Conservation (phyloP, 352 stramenopile species). For the Peronospora belbahrii region DNA sequence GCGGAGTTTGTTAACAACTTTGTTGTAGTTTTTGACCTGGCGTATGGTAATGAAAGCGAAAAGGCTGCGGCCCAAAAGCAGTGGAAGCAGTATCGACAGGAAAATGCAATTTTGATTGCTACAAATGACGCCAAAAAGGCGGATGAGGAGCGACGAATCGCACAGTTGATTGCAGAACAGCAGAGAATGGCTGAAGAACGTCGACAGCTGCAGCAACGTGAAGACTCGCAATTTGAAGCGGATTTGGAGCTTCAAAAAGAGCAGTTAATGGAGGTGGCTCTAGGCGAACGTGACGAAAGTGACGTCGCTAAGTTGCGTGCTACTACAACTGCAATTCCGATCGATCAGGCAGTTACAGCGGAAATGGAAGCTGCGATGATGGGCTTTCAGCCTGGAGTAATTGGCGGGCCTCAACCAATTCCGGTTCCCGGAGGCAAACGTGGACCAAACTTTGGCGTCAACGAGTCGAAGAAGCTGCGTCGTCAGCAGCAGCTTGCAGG, state of each 20-base stretch:
- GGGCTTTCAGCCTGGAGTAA: conserved; percentile 70
- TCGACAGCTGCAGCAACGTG: conserved; percentile 61
- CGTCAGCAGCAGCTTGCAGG: conserved; percentile 72
- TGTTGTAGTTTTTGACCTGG: conserved; percentile 71
- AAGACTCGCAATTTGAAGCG: conserved; percentile 75
- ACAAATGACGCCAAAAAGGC: conserved; percentile 83
- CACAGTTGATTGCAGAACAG: conserved; percentile 78
- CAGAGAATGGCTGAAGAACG: conserved; percentile 72
- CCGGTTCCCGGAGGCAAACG: conserved; percentile 76
- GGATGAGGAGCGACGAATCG: conserved; percentile 81
- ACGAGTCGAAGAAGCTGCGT: conserved; percentile 73
- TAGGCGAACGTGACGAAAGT: conserved; percentile 74
- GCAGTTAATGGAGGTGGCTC: conserved; percentile 80
- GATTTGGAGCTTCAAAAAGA: conserved; percentile 75
- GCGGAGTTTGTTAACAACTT: conserved; percentile 2
- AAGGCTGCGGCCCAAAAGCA: conserved; percentile 69
- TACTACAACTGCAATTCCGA: conserved; percentile 75
- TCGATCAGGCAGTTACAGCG: conserved; percentile 79
- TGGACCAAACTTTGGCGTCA: conserved; percentile 65
- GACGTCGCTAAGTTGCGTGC: conserved; percentile 65
- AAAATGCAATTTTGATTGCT: conserved; percentile 76
- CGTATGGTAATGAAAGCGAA: conserved; percentile 67
- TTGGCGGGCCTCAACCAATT: conserved; percentile 65
- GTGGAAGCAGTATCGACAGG: conserved; percentile 80
- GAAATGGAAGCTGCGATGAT: conserved; percentile 88